Conservation (phyloP, 768 basidiomycete species). For the Termitomyces sp. region DNA sequence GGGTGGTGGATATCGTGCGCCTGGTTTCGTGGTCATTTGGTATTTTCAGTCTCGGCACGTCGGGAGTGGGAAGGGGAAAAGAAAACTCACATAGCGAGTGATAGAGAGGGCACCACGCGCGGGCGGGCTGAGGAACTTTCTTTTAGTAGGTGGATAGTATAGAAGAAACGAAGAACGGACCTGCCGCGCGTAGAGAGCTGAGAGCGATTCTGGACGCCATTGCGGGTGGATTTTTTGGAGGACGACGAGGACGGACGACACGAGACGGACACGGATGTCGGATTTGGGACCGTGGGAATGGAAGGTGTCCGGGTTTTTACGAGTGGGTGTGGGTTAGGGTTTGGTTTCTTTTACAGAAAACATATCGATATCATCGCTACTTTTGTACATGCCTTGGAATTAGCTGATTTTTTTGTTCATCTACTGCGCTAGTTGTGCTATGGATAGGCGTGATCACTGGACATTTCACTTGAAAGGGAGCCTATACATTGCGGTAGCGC, state of each 20-base stretch:
- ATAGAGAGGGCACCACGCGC: conserved; percentile 47
- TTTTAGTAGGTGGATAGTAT: neutral
- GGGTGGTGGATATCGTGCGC: conserved; percentile 61
- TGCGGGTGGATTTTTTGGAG: conserved; percentile 23
- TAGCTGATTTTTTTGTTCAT: too few relatives aligned
- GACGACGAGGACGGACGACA: conserved; percentile 25
- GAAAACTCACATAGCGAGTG: conserved; percentile 41
- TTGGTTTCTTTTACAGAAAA: too few relatives aligned
- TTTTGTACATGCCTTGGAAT: too few relatives aligned
- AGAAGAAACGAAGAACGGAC: conserved; percentile 31
- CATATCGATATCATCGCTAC: too few relatives aligned
- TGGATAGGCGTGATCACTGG: too few relatives aligned
- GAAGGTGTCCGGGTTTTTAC: conserved; percentile 27
- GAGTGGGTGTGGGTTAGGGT: too few relatives aligned
- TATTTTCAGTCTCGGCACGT: too few relatives aligned
- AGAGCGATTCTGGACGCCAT: conserved; percentile 77
- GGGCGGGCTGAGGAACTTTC: conserved; percentile 45
- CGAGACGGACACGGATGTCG: conserved; percentile 16
- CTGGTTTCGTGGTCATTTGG: too few relatives aligned
- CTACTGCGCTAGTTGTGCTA: too few relatives aligned
- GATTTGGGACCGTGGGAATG: conserved; percentile 33
- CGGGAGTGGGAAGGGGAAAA: conserved; percentile 31
- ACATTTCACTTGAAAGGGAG: too few relatives aligned
- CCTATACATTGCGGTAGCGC: too few relatives aligned
- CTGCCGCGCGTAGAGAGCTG: conserved; percentile 59